These are phyloP conservation scores for Magnaporthiopsis incrustans DNA, from an alignment of 2,329 filamentous ascomycete species.

Conservation along the genomic window DNA sequence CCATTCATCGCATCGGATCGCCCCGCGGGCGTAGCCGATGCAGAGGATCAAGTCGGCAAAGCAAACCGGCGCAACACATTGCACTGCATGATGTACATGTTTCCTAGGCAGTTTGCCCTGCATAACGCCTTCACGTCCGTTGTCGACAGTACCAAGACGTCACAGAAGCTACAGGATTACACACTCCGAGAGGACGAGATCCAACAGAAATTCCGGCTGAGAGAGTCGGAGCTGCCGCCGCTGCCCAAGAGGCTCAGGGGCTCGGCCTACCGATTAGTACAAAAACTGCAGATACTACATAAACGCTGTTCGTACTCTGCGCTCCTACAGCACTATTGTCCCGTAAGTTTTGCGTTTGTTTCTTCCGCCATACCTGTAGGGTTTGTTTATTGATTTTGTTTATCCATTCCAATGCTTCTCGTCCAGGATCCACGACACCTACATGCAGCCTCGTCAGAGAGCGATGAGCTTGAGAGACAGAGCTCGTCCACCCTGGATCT, in stretches of 20 bases:
- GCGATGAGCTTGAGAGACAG: neutral
- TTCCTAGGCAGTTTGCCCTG: constrained; percentile 80
- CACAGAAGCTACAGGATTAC: constrained; percentile 75
- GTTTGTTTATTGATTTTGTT: neutral
- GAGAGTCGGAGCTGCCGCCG: constrained; percentile 21
- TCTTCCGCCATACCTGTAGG: neutral
- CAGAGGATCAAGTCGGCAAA: neutral
- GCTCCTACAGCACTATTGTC: constrained; percentile 75
- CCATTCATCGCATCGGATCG: constrained; percentile 22
- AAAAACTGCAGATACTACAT: constrained; percentile 63
- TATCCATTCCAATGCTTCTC: neutral
- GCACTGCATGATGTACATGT: constrained; percentile 85
- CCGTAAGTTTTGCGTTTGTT: constrained; percentile 31
- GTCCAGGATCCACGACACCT: neutral
- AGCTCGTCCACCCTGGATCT: constrained; percentile 49
- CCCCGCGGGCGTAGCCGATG: neutral
- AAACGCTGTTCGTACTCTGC: constrained; percentile 69
- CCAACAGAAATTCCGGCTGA: constrained; percentile 23
- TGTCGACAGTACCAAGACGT: constrained; percentile 56
- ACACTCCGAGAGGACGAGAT: constrained; percentile 82
- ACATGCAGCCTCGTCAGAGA: neutral
- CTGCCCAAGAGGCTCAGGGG: constrained; percentile 65
- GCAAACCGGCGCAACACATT: constrained; percentile 45
- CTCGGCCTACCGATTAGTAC: constrained; percentile 47
- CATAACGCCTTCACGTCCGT: constrained; percentile 84